phyloP scores from a whole-genome alignment of 164 flowering plant genomes.

The Buxus sempervirens region DNA sequence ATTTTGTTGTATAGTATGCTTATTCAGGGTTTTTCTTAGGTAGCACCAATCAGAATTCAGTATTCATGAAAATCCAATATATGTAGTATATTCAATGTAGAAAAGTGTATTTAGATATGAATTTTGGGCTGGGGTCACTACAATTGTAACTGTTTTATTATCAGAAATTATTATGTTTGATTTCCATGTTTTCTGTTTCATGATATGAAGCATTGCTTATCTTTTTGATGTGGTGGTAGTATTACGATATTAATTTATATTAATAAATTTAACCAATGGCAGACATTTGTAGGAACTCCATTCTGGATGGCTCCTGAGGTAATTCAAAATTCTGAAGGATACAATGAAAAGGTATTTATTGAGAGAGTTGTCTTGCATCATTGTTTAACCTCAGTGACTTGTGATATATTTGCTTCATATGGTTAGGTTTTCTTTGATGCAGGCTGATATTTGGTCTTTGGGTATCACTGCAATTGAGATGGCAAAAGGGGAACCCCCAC shows the following conservation, averaged over 20 bases:
- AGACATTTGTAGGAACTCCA: conserved; percentile 99
- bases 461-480: conserved; percentile 99
- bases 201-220: no score
- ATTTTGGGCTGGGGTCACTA: no score
- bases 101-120: no score
- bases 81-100: no score
- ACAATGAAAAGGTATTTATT: conserved; percentile 81
- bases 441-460: conserved; percentile 99
- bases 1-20: no score
- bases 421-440: conserved; percentile 25
- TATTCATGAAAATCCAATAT: no score
- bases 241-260: background rate
- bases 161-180: no score
- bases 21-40: no score
- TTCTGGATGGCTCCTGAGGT: conserved; percentile 99
- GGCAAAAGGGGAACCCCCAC: conserved; percentile 99
- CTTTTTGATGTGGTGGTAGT: background rate
- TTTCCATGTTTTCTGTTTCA: no score
- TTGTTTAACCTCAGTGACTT: conserved; percentile 8
- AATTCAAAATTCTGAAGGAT: conserved; percentile 95
- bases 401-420: conserved; percentile 7
- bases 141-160: no score
- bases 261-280: conserved; percentile 28
- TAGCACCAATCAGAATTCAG: no score
- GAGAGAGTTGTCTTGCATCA: background rate